Conservation (phyloP, 2,329 filamentous ascomycete genomes). For the Verticillium nubilum region DNA sequence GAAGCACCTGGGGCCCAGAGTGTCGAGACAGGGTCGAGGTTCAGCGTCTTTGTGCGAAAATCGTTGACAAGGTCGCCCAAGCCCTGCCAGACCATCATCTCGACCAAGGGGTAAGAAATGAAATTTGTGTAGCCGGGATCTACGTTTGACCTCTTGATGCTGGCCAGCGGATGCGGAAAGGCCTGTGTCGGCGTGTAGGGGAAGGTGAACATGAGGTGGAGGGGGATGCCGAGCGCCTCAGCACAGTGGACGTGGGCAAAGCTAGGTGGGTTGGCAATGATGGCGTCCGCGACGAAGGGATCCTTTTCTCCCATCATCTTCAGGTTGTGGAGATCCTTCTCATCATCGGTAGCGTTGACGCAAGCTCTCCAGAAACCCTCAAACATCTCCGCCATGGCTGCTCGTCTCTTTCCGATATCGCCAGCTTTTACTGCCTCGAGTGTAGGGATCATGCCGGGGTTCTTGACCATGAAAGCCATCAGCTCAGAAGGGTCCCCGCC, state of each 20-base stretch:
- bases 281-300: constrained; percentile 68
- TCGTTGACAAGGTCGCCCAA: constrained; percentile 73
- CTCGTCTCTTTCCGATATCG: constrained; percentile 62
- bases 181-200: constrained; percentile 71
- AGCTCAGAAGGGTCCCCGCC: constrained; percentile 75
- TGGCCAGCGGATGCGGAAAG: constrained; percentile 74
- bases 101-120: constrained; percentile 73
- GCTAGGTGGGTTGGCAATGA: constrained; percentile 77
- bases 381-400: constrained; percentile 76
- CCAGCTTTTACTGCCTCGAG: constrained; percentile 67
- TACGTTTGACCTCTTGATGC: constrained; percentile 66
- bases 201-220: constrained; percentile 87
- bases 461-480: constrained; percentile 88
- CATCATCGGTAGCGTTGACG: constrained; percentile 66
- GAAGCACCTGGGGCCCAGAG: constrained; percentile 72
- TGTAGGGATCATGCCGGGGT: constrained; percentile 70
- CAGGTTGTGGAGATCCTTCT: constrained; percentile 52
- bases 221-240: constrained; percentile 68
- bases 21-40: constrained; percentile 67
- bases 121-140: constrained; percentile 72
- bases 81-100: constrained; percentile 90
- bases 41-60: constrained; percentile 64
- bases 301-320: constrained; percentile 59
- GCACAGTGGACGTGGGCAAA: constrained; percentile 78
- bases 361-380: constrained; percentile 78